phyloP scores from a whole-genome alignment of 257 asterid species.

The Orobanche coerulescens region DNA sequence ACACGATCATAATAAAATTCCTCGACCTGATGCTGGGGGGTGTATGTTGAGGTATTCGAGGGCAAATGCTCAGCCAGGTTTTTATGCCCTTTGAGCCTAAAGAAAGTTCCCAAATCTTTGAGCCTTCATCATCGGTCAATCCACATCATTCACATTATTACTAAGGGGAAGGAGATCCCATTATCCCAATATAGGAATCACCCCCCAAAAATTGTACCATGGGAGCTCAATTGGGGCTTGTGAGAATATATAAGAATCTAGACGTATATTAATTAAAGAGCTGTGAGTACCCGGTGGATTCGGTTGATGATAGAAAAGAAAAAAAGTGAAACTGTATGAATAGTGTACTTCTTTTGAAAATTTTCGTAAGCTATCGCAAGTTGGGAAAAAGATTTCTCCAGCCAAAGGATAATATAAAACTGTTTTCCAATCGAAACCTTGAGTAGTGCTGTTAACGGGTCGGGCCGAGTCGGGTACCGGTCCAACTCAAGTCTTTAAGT shows the following conservation, averaged over 20 bases:
- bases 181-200: neutral
- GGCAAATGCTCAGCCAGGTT: neutral
- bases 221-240: too few relatives aligned
- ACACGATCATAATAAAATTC: neutral
- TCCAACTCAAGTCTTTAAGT: too few relatives aligned
- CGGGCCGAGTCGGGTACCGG: too few relatives aligned
- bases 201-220: neutral
- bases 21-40: neutral
- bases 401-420: neutral
- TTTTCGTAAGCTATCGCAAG: neutral
- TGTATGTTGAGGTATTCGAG: neutral
- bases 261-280: too few relatives aligned
- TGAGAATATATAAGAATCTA: too few relatives aligned
- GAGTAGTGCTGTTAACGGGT: neutral
- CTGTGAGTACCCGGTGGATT: too few relatives aligned
- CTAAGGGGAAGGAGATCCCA: neutral
- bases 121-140: neutral
- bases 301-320: too few relatives aligned
- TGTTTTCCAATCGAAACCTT: neutral
- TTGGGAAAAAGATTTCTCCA: neutral
- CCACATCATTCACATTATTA: neutral
- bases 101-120: neutral
- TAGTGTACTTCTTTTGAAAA: too few relatives aligned
- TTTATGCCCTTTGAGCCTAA: neutral
- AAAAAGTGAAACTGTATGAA: too few relatives aligned